Evolutionary conservation across 345 rosid genomes (phyloP), one percentile per base, ranked within the genome.

Genomic region (Chamaenerion angustifolium): DNA sequence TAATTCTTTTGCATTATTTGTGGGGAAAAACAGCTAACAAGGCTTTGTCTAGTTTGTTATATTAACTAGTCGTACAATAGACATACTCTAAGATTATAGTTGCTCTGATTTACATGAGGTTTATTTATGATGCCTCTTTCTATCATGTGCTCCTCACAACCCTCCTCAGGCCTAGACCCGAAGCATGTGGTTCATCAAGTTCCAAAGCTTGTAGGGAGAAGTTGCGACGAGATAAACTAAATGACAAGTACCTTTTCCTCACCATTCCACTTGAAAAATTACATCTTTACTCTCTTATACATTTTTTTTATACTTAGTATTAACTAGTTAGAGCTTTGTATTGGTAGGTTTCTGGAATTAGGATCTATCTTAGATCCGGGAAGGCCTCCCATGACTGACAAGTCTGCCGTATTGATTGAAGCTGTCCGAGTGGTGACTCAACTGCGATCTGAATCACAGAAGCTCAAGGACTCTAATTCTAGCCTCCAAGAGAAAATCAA

Each of bases 191-290:
- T 58, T 66, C 67, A 35, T 64, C 90, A 49, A 79, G 88, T 84
- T 92, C 98, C 31, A 92, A 92, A 61, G 98, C 98, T 40, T 87
- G 98, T 61, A 75, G 98, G 76, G 98, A 92, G 80, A 92, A 92
- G 79, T 54, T 75, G 81, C 96, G 98, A 12, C 76, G 98, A 53
- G 96, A 87, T 71, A 77, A 72, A 68, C 82, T 92, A 48, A 92
- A 87, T 61, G 98, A 92, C 81, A 92, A 84, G 98, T 92, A 76
- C 48, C 37, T 55, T 43, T 40, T 63, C 44, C 14, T 27, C 16
- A 37, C 23, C 45, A n/a, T 4, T 18, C 19, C 10, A 46, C 48
- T 23, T 49, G 18, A 25, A 21, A 25, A 37, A 12, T 31, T 31
- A 31, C 37, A 31, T 1, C 37, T 31, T 31, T 31, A 1, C n/a